A percentile compares a stretch with the other conserved stretches of the same genome.
Conservation (phyloP, 805 yeast genomes). For the Kazachstania kunashirensis region DNA sequence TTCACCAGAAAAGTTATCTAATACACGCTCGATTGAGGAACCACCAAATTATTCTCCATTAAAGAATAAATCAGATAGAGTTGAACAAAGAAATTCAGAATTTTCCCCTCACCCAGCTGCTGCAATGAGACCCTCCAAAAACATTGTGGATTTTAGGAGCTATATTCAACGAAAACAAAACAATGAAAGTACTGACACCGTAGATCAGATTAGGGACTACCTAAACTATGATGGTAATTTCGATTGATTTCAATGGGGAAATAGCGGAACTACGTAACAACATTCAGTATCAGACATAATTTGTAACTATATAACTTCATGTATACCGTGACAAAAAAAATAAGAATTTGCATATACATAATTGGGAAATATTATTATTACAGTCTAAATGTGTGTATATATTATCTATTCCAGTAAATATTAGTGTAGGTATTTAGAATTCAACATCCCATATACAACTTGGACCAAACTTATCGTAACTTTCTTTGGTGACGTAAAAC, state of each 20-base stretch:
- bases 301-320: too few relatives aligned
- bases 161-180: constrained; percentile 2
- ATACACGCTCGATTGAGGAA: background rate
- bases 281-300: too few relatives aligned
- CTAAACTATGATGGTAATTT: constrained; percentile 19
- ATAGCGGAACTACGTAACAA: background rate
- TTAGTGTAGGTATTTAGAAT: constrained; percentile 15
- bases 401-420: background rate
- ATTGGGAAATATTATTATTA: constrained; percentile 1
- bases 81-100: too few relatives aligned
- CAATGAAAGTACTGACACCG: constrained; percentile 9
- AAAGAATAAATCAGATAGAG: too few relatives aligned
- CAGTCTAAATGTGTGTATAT: background rate
- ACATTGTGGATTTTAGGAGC: constrained; percentile 6
- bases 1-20: constrained; percentile 11
- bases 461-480: constrained; percentile 75
- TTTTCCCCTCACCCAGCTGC: too few relatives aligned
- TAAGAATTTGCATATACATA: too few relatives aligned
- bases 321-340: too few relatives aligned
- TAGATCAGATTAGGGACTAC: constrained; percentile 21
- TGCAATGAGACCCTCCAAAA: constrained; percentile 2
- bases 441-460: constrained; percentile 64
- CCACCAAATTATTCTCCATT: background rate
- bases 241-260: too few relatives aligned
- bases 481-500: constrained; percentile 56